Percentiles rank a stretch among this genome's conserved stretches.
phyloP scores from a whole-genome alignment of 495 filamentous ascomycete species.

The Evansstolkia leycettana region DNA sequence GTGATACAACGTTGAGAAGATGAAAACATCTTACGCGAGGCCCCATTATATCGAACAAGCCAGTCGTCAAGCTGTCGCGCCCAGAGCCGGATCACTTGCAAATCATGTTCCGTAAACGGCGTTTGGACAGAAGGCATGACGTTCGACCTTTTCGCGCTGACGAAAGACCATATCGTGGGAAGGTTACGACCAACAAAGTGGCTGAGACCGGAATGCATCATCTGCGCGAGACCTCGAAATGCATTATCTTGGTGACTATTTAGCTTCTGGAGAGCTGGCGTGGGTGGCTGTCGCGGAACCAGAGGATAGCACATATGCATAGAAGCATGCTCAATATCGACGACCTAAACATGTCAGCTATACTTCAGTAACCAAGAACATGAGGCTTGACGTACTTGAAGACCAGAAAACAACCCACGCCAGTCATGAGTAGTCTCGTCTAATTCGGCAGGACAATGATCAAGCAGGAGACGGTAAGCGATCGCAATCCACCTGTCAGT shows the following conservation, averaged over 20 bases:
- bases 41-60: slow-evolving; percentile 25
- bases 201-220: slow-evolving; percentile 29
- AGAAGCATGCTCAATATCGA: slow-evolving; percentile 31
- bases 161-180: slow-evolving; percentile 28
- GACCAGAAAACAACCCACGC: slow-evolving; percentile 23
- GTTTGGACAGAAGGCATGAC: slow-evolving; percentile 5
- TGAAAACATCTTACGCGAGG: slow-evolving; percentile 11
- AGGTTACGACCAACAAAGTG: slow-evolving; percentile 28
- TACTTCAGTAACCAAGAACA: neutral
- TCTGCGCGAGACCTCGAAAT: slow-evolving; percentile 23
- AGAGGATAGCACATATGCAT: slow-evolving; percentile 30
- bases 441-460: slow-evolving; percentile 15
- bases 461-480: slow-evolving; percentile 25
- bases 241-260: slow-evolving; percentile 18
- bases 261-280: slow-evolving; percentile 12
- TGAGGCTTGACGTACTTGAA: slow-evolving; percentile 14
- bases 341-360: slow-evolving; percentile 13
- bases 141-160: slow-evolving; percentile 12
- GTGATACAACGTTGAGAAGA: neutral
- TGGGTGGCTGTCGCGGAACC: slow-evolving; percentile 21
- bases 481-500: slow-evolving; percentile 30
- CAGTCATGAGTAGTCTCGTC: slow-evolving; percentile 16
- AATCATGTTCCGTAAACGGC: slow-evolving; percentile 22
- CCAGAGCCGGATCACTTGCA: slow-evolving; percentile 24
- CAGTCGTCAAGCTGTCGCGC: slow-evolving; percentile 25